Base-by-base conservation (phyloP, 805 yeast species). In the Myxozyma neglecta region DNA sequence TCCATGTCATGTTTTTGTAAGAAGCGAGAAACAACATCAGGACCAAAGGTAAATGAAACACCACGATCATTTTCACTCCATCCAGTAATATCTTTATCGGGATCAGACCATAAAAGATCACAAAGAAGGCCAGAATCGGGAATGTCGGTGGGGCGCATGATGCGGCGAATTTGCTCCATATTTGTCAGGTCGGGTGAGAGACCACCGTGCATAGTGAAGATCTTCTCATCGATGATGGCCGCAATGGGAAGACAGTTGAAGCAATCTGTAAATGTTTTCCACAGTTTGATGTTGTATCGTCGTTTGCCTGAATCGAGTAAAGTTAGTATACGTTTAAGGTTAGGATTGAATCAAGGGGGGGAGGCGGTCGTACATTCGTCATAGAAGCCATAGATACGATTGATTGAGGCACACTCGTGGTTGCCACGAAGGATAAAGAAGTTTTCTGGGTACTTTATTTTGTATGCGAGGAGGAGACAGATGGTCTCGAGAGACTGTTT, bases 21-120 rank as follows among this genome's bases (percentile, higher is more conserved):
- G 75, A 93, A 93, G 77, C 98, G 83, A 69, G 96, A 89, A 57
- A 93, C 98, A 57, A 93, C 98, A 76, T 93, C 99, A 9, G 98
- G 98, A n/a, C 98, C 98, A 78, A 94, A 93, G n/a, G 98, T 93
- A 77, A 92, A 93, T 32, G 97, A 91, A 65, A 93, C 98, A 74
- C 98, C 98, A 79, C 99, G 89, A 79, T 94, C 99, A 76, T 94
- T 93, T 79, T 94, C 99, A 70, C 96, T 88, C 99, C 99, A 93
- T 18, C 98, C 99, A 39, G 94, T 90, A 70, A 93, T 92, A 77
- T 92, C 97, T 78, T 94, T 93, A 77, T 93, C 98, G 32, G 99
- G 99, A 76, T 93, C 99, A 1, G 97, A 89, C 99, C 99, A 93
- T 72, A 93, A 83, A 76, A 93, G 82, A 77, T 93, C 99, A 81